phyloP scores from a whole-genome alignment of 2,329 filamentous ascomycete species.

The Neonectria faginata region DNA sequence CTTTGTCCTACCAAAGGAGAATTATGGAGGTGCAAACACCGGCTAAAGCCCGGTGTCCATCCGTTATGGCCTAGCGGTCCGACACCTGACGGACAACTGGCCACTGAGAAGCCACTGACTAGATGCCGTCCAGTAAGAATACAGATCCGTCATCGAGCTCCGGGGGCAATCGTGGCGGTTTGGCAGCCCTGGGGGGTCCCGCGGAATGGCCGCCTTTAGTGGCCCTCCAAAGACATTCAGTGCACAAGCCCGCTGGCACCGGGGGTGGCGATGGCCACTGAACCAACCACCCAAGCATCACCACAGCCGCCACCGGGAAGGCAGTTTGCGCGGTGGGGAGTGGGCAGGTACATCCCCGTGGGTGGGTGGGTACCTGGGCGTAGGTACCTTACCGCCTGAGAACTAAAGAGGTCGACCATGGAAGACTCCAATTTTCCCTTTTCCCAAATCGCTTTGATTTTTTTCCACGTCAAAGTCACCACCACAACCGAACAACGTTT shows the following conservation, averaged over 20 bases:
- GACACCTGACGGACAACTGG: slow-evolving; percentile 22
- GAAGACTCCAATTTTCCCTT: slow-evolving; percentile 49
- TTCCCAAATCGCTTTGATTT: slow-evolving; percentile 49
- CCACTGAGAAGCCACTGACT: slow-evolving; percentile 31
- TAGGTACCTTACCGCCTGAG: slow-evolving; percentile 21
- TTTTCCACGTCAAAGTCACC: slow-evolving; percentile 49
- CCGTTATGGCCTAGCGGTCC: slow-evolving; percentile 37
- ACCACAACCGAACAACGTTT: slow-evolving; percentile 44
- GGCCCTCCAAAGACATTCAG: slow-evolving; percentile 21
- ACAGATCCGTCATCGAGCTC: slow-evolving; percentile 17
- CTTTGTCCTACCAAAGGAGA: slow-evolving; percentile 29
- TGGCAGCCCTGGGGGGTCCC: neutral
- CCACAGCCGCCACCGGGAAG: neutral
- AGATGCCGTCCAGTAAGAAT: slow-evolving; percentile 37
- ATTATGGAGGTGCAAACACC: slow-evolving; percentile 32
- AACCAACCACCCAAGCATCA: slow-evolving; percentile 8
- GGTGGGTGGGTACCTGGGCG: neutral
- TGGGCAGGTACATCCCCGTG: slow-evolving; percentile 2
- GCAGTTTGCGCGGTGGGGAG: neutral
- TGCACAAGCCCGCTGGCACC: slow-evolving; percentile 22
- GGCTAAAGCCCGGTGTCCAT: slow-evolving; percentile 48
- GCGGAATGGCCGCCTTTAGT: slow-evolving; percentile 10
- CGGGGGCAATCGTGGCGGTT: neutral
- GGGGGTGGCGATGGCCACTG: slow-evolving; percentile 12
- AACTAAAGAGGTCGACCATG: slow-evolving; percentile 20